Percentiles rank a stretch among this genome's conserved stretches.
These are phyloP conservation scores for Trichoderma sp. DNA, from an alignment of 2,329 filamentous ascomycete genomes.

Conservation along the genomic window DNA sequence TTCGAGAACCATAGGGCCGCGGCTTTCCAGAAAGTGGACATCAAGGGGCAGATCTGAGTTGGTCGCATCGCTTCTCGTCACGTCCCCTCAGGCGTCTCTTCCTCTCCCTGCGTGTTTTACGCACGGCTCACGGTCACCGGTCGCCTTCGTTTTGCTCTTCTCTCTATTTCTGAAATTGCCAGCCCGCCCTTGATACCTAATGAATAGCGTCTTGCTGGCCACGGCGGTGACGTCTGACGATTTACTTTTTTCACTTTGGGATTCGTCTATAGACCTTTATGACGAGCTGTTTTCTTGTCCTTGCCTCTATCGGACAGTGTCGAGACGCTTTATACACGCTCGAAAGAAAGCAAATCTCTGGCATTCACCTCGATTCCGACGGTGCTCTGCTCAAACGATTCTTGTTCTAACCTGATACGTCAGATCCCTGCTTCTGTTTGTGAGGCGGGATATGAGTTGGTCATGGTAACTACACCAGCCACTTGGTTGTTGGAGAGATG, in stretches of 20 bases:
- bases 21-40: conserved; percentile 87
- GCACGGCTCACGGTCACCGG: background rate
- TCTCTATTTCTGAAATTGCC: conserved; percentile 1
- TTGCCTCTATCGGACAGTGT: conserved; percentile 1
- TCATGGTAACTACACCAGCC: conserved; percentile 10
- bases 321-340: background rate
- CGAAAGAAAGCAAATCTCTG: background rate
- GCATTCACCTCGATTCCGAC: background rate
- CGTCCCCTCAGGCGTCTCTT: background rate
- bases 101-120: background rate
- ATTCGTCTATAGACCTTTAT: conserved; percentile 11
- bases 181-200: conserved; percentile 16
- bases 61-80: conserved; percentile 25
- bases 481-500: conserved; percentile 10
- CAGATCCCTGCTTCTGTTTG: conserved; percentile 20
- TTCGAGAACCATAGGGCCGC: conserved; percentile 74
- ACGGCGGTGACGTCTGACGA: background rate
- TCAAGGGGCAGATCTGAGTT: conserved; percentile 90
- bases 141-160: background rate
- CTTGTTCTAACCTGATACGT: conserved; percentile 22
- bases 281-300: background rate
- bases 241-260: conserved; percentile 4
- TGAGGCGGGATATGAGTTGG: conserved; percentile 13
- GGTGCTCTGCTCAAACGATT: conserved; percentile 11
- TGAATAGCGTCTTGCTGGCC: conserved; percentile 4